phyloP scores from a whole-genome alignment of 352 stramenopile genomes.

The Plasmopara viticola region DNA sequence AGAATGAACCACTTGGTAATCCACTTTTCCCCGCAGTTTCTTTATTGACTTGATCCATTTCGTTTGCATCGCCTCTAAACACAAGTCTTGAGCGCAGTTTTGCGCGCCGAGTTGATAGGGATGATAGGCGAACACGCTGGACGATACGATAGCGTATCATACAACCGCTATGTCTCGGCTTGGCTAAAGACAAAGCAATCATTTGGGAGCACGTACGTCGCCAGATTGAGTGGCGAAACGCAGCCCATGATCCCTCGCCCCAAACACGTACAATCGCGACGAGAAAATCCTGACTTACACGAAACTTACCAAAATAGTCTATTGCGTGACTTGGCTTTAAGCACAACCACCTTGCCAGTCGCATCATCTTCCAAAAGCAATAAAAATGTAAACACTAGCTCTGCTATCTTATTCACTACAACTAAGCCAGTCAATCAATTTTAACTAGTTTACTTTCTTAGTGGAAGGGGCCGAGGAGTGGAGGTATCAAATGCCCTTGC shows the following conservation, averaged over 20 bases:
- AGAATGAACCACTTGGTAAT: conserved; percentile 1
- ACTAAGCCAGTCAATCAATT: conserved; percentile 12
- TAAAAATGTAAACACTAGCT: conserved; percentile 27
- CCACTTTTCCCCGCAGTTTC: conserved; percentile 2
- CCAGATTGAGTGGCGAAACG: too few relatives aligned
- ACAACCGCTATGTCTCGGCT: too few relatives aligned
- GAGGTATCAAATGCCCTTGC: neutral
- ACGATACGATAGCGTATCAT: too few relatives aligned
- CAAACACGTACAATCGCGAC: too few relatives aligned
- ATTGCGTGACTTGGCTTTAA: conserved; percentile 10
- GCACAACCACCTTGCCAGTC: conserved; percentile 8
- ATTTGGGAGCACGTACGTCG: too few relatives aligned
- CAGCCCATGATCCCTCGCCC: too few relatives aligned
- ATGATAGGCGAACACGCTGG: conserved; percentile 25
- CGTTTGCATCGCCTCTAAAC: neutral
- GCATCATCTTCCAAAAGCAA: conserved; percentile 22
- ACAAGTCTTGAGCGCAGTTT: conserved; percentile 22
- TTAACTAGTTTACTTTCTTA: neutral
- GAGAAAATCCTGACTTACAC: too few relatives aligned
- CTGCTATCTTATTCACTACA: conserved; percentile 24
- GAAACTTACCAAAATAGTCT: conserved; percentile 3
- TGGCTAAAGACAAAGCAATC: too few relatives aligned
- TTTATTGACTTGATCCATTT: conserved; percentile 3
- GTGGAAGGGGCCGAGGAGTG: conserved; percentile 4
- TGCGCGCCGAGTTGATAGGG: conserved; percentile 14